These are phyloP conservation scores for Lolium perenne DNA, from an alignment of 176 grass and related monocot genomes.

Conservation along the genomic window DNA sequence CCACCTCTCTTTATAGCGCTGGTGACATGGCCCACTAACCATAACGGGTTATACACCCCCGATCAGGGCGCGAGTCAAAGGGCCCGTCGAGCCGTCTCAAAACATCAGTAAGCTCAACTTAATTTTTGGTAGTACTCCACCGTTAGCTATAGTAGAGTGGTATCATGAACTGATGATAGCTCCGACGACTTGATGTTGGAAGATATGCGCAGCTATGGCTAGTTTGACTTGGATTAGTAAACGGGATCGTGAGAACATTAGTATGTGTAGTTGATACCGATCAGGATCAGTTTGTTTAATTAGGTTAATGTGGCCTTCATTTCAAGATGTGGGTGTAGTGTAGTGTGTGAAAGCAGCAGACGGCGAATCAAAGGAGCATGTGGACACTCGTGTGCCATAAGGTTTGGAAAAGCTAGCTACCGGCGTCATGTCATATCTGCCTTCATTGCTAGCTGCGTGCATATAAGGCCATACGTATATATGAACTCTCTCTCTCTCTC, in stretches of 20 bases:
- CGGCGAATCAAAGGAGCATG: slow-evolving; percentile 48
- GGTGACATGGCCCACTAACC: too few relatives aligned
- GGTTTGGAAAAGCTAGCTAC: slow-evolving; percentile 37
- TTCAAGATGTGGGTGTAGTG: slow-evolving; percentile 8
- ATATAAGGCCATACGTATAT: slow-evolving; percentile 29
- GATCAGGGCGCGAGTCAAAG: too few relatives aligned
- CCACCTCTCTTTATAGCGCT: too few relatives aligned
- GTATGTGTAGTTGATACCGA: neutral
- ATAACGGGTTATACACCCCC: too few relatives aligned
- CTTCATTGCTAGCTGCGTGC: neutral
- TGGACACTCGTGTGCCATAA: slow-evolving; percentile 43
- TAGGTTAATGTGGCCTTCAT: neutral
- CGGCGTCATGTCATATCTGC: slow-evolving; percentile 3
- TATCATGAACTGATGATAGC: slow-evolving; percentile 26
- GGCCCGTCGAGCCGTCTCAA: too few relatives aligned
- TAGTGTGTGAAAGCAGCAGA: slow-evolving; percentile 57
- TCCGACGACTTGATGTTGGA: slow-evolving; percentile 5
- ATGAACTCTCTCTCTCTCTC: slow-evolving; percentile 13
- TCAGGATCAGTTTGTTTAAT: neutral
- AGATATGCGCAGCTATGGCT: neutral
- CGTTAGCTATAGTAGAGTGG: neutral
- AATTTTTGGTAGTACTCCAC: too few relatives aligned
- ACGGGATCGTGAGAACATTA: neutral
- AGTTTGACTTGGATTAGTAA: neutral
- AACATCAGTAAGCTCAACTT: neutral